Conservation (phyloP, 148 eudicot genomes). For the Diospyros lotus region DNA sequence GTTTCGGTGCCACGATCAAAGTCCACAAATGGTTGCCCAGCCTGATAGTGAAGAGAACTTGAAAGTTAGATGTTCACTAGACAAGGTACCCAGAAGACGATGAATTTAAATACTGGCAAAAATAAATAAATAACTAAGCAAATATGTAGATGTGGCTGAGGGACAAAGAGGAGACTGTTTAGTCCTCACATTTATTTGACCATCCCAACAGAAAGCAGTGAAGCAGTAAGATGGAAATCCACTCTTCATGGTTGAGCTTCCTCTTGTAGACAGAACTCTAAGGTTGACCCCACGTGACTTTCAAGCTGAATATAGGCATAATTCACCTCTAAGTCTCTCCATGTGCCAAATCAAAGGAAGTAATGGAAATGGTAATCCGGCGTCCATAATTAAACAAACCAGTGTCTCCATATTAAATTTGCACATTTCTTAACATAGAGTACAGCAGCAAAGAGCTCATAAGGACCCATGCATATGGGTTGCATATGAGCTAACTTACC, state of each 20-base stretch:
- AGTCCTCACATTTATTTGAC: constrained; percentile 10
- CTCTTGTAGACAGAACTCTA: not conserved
- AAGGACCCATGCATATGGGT: not conserved
- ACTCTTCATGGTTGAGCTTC: constrained; percentile 13
- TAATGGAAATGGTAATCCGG: not conserved
- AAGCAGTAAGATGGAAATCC: constrained; percentile 8
- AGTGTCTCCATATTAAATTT: not conserved
- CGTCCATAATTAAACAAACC: not conserved
- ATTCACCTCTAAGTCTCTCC: not conserved
- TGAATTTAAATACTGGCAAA: not conserved
- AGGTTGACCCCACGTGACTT: constrained; percentile 12
- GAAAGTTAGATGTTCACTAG: not conserved
- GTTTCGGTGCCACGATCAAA: not conserved
- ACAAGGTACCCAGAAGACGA: not conserved
- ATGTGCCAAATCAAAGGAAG: not conserved
- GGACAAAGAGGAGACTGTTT: not conserved
- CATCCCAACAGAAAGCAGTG: constrained; percentile 8
- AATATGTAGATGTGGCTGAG: too few relatives aligned
- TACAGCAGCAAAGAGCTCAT: too few relatives aligned
- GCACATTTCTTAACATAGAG: too few relatives aligned
- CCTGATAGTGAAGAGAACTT: constrained; percentile 1
- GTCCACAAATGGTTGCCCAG: constrained; percentile 11
- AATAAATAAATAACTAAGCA: not conserved
- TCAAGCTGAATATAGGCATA: not conserved
- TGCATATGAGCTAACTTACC: not conserved